These are phyloP conservation scores for Pascua sp. DNA, from an alignment of 1,284 basidiomycete species.

Conservation along the genomic window DNA sequence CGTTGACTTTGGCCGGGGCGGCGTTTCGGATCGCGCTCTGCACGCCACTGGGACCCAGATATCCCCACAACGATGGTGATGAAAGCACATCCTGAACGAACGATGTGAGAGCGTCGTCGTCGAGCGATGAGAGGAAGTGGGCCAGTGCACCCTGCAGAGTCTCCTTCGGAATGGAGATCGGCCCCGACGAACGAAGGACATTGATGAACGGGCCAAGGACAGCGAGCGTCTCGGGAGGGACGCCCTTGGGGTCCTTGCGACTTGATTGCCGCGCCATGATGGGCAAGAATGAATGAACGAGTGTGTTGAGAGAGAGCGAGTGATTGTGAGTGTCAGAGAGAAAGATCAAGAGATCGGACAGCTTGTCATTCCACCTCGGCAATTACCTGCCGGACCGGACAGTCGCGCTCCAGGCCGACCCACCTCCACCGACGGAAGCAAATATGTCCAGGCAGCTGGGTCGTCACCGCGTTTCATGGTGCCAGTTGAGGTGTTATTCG, in stretches of 20 bases:
- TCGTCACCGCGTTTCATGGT: too few relatives aligned
- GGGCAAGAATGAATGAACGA: neutral
- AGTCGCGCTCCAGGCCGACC: neutral
- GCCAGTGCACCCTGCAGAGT: conserved; percentile 37
- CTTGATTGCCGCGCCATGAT: neutral
- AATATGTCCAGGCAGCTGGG: too few relatives aligned
- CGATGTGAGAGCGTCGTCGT: conserved; percentile 14
- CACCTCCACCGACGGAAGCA: too few relatives aligned
- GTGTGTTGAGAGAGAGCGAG: neutral
- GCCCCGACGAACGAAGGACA: conserved; percentile 18
- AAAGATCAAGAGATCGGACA: too few relatives aligned
- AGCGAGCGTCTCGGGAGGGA: conserved; percentile 9
- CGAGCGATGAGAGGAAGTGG: conserved; percentile 35
- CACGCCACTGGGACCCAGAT: conserved; percentile 1
- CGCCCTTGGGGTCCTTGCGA: neutral
- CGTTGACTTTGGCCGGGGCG: conserved; percentile 1
- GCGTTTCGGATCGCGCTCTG: conserved; percentile 10
- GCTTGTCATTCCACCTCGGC: neutral
- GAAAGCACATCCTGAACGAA: conserved; percentile 21
- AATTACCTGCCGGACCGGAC: neutral
- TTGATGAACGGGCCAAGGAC: conserved; percentile 29
- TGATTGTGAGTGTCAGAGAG: too few relatives aligned
- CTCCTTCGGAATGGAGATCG: conserved; percentile 25
- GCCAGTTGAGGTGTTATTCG: neutral
- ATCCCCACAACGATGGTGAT: conserved; percentile 28